Evolutionary conservation across 441 rosid species (phyloP).

Genomic region (Euphorbia schlechtendalii): DNA sequence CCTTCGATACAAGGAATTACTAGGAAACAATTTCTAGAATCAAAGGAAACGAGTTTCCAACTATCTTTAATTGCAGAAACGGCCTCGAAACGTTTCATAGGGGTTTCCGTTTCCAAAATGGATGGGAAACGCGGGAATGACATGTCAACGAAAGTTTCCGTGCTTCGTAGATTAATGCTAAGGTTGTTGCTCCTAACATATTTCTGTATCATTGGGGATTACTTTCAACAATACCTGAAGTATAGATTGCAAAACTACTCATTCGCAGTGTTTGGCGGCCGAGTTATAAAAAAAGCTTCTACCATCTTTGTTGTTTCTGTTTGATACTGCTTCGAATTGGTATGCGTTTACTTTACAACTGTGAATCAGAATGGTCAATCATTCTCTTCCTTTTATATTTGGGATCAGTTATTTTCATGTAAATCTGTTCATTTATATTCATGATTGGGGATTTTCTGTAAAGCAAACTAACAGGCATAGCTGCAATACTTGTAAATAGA

Average conservation of each 20-base stretch:
- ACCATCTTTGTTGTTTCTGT: too few relatives aligned
- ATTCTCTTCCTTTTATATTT: background rate
- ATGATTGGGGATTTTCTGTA: conserved; percentile 7
- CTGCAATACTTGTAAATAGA: conserved; percentile 2
- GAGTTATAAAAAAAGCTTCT: background rate
- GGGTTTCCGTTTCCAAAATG: too few relatives aligned
- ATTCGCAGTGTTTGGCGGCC: background rate
- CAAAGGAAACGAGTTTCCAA: too few relatives aligned
- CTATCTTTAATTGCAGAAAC: too few relatives aligned
- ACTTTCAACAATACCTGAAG: conserved; percentile 67
- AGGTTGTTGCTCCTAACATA: background rate
- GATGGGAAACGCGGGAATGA: too few relatives aligned
- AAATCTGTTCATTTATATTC: conserved; percentile 8
- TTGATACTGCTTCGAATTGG: background rate
- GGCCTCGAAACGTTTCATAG: too few relatives aligned
- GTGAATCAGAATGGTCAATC: background rate
- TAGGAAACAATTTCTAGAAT: too few relatives aligned
- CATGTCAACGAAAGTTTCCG: too few relatives aligned
- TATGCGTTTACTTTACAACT: background rate
- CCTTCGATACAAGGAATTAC: too few relatives aligned
- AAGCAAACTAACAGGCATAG: conserved; percentile 3
- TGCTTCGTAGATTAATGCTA: too few relatives aligned
- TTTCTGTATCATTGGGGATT: conserved; percentile 40
- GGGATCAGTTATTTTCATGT: background rate
- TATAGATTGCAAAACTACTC: conserved; percentile 22